Conservation (phyloP, 768 basidiomycete genomes). For the Rhodocollybia butyracea region DNA sequence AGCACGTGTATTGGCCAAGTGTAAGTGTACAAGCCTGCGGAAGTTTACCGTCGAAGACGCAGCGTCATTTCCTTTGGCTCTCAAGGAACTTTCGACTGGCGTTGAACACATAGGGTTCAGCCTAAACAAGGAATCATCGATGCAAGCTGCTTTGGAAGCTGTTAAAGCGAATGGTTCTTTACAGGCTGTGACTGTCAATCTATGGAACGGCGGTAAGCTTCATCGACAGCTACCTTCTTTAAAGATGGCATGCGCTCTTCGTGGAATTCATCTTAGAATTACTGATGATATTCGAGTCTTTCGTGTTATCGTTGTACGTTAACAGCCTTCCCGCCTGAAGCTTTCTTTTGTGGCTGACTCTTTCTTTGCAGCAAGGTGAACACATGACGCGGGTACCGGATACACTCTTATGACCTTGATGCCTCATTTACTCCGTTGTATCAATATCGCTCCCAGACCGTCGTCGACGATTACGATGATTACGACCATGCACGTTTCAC, state of each 20-base stretch:
- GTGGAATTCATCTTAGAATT: slow-evolving; percentile 53
- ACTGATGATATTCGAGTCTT: slow-evolving; percentile 51
- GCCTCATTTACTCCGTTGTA: too few relatives aligned
- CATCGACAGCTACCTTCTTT: slow-evolving; percentile 52
- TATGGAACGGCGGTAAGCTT: slow-evolving; percentile 48
- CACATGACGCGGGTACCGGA: too few relatives aligned
- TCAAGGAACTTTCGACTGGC: not conserved
- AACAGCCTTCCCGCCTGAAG: not conserved
- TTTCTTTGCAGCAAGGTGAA: too few relatives aligned
- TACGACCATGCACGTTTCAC: too few relatives aligned
- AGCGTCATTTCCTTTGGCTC: not conserved
- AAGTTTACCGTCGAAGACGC: slow-evolving; percentile 2
- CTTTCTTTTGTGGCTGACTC: too few relatives aligned
- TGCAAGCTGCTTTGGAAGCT: slow-evolving; percentile 53
- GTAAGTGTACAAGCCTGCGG: not conserved
- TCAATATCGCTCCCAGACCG: too few relatives aligned
- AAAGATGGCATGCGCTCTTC: slow-evolving; percentile 61
- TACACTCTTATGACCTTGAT: too few relatives aligned
- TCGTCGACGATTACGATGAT: too few relatives aligned
- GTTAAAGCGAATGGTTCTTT: slow-evolving; percentile 41
- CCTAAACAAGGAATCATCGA: slow-evolving; percentile 49
- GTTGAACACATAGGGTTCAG: slow-evolving; percentile 56
- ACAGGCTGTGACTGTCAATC: slow-evolving; percentile 47
- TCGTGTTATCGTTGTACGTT: slow-evolving; percentile 35
- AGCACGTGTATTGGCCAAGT: not conserved